phyloP scores from a whole-genome alignment of 164 flowering plant species.

The Aristolochia californica region DNA sequence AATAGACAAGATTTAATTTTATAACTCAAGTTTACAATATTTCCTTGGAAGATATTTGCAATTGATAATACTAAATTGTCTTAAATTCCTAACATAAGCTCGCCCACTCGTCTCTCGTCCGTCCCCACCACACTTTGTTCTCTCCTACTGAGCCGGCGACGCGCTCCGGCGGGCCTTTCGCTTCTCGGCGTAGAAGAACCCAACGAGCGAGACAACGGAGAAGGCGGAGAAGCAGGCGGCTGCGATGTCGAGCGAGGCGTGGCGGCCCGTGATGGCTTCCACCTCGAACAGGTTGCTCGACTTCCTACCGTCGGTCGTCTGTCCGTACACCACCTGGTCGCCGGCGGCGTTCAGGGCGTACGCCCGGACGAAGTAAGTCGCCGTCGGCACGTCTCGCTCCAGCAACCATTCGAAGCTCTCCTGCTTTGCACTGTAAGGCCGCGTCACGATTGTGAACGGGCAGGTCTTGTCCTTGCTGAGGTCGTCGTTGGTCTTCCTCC shows the following conservation, averaged over 20 bases:
- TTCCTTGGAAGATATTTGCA: no score
- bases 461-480: constrained; percentile 61
- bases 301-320: constrained; percentile 42
- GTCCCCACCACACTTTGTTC: no score
- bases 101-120: no score
- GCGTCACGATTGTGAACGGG: constrained; percentile 26
- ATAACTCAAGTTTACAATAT: no score
- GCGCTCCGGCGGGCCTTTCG: constrained; percentile 18
- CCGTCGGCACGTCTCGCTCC: constrained; percentile 26
- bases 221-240: constrained; percentile 70
- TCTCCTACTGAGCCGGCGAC: no score
- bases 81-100: no score
- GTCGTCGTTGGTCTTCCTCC: constrained; percentile 51
- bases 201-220: constrained; percentile 51
- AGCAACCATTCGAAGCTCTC: constrained; percentile 21
- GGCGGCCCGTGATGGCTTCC: constrained; percentile 64
- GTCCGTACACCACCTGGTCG: constrained; percentile 53
- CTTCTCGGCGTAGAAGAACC: constrained; percentile 65
- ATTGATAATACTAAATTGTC: no score
- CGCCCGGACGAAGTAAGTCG: constrained; percentile 24
- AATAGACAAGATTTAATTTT: no score
- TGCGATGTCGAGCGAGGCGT: constrained; percentile 52
- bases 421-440: constrained; percentile 5
- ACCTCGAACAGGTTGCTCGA: constrained; percentile 40
- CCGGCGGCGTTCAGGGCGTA: constrained; percentile 16